Evolutionary conservation across 2,329 filamentous ascomycete species (phyloP).

Genomic region (Phialocephala subalpina): DNA sequence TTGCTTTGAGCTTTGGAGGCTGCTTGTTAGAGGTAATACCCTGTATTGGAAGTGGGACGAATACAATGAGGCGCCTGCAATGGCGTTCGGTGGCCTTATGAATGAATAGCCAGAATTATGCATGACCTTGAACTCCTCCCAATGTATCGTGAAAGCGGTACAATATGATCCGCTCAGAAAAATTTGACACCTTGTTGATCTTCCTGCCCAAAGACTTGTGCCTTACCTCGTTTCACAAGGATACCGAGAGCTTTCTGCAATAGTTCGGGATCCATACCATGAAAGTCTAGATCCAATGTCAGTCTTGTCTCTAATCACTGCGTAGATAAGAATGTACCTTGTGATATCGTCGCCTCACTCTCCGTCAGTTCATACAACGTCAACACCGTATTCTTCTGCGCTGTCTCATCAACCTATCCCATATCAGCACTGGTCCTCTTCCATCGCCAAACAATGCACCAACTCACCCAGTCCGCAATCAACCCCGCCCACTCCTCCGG

Average conservation of each 20-base stretch:
- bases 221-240: constrained; percentile 88
- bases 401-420: constrained; percentile 75
- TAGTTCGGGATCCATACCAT: constrained; percentile 86
- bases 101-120: constrained; percentile 14
- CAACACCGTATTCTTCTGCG: constrained; percentile 86
- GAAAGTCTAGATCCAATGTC: constrained; percentile 66
- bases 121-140: constrained; percentile 14
- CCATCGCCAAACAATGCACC: not conserved
- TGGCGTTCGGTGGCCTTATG: constrained; percentile 16
- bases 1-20: constrained; percentile 6
- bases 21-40: constrained; percentile 24
- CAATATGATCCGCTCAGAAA: constrained; percentile 62
- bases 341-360: constrained; percentile 79
- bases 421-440: constrained; percentile 23
- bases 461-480: constrained; percentile 74
- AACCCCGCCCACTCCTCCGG: constrained; percentile 89
- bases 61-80: not conserved
- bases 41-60: constrained; percentile 13
- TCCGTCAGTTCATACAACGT: constrained; percentile 92
- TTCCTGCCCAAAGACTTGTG: constrained; percentile 90
- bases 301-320: not conserved
- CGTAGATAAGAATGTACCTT: constrained; percentile 57
- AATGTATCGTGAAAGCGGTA: constrained; percentile 13
- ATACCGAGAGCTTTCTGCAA: constrained; percentile 81
- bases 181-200: constrained; percentile 95